Percentiles rank a stretch among this genome's conserved stretches.
These are phyloP conservation scores for Inga laurina DNA, from an alignment of 306 rosid genomes.

Conservation along the genomic window DNA sequence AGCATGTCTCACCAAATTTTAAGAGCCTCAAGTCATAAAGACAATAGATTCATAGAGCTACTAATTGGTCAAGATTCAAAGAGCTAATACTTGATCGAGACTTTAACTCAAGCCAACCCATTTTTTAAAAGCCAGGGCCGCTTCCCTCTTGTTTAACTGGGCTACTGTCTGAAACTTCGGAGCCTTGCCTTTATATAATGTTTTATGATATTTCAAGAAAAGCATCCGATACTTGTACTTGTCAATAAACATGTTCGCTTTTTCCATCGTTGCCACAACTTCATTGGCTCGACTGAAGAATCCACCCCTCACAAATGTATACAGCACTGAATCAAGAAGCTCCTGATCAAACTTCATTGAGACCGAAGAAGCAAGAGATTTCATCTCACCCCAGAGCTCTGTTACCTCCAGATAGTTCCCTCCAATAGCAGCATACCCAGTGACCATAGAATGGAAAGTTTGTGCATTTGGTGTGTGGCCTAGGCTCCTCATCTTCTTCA, in stretches of 20 bases:
- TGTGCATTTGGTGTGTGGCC: constrained; percentile 82
- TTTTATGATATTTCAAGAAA: constrained; percentile 85
- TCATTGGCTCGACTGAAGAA: constrained; percentile 81
- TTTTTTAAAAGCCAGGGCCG: constrained; percentile 65
- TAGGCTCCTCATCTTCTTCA: constrained; percentile 82
- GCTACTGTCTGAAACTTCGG: constrained; percentile 76
- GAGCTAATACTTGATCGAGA: constrained; percentile 10
- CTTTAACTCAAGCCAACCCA: constrained; percentile 80
- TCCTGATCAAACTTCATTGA: constrained; percentile 91
- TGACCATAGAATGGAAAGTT: constrained; percentile 86
- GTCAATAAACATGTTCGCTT: constrained; percentile 74
- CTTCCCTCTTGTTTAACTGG: constrained; percentile 77
- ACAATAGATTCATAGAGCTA: constrained; percentile 21
- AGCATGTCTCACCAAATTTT: background rate
- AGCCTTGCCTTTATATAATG: constrained; percentile 86
- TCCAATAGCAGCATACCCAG: constrained; percentile 86
- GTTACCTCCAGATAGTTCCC: constrained; percentile 86
- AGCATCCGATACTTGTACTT: constrained; percentile 84
- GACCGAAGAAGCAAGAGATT: constrained; percentile 64
- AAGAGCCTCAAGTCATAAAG: constrained; percentile 2
- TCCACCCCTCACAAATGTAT: constrained; percentile 86
- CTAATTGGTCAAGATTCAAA: constrained; percentile 16
- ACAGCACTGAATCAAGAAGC: constrained; percentile 84
- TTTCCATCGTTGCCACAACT: constrained; percentile 83
- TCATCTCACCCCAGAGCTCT: constrained; percentile 93